A percentile compares a stretch with the other conserved stretches of the same genome.
phyloP scores from a whole-genome alignment of 768 basidiomycete species.

The Flagelloscypha sp. region DNA sequence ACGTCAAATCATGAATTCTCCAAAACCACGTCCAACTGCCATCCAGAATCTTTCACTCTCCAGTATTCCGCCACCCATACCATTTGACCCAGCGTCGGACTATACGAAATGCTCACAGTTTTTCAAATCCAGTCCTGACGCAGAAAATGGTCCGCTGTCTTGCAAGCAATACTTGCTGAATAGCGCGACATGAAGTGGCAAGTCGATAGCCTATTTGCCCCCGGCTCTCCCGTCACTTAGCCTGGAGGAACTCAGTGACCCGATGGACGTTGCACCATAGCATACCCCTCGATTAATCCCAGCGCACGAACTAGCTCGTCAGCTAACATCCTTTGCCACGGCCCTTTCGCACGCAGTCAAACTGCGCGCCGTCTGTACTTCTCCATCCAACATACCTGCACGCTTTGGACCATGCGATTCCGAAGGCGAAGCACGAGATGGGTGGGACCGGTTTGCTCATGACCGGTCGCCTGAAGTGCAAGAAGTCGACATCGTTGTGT shows the following conservation, averaged over 20 bases:
- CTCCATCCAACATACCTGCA: constrained; percentile 45
- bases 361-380: constrained; percentile 66
- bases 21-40: too few relatives aligned
- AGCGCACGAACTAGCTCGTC: constrained; percentile 85
- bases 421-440: too few relatives aligned
- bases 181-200: constrained; percentile 87
- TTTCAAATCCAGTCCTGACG: too few relatives aligned
- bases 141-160: too few relatives aligned
- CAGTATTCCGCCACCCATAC: too few relatives aligned
- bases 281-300: constrained; percentile 39
- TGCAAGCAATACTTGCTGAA: constrained; percentile 62
- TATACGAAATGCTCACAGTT: too few relatives aligned
- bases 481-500: constrained; percentile 58
- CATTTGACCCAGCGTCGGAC: too few relatives aligned
- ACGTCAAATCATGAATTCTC: too few relatives aligned
- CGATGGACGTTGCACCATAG: constrained; percentile 4
- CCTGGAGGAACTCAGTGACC: constrained; percentile 36
- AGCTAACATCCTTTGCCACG: constrained; percentile 70
- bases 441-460: too few relatives aligned
- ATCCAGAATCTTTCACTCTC: too few relatives aligned
- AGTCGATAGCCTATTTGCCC: constrained; percentile 84
- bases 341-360: constrained; percentile 65
- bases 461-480: constrained; percentile 14
- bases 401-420: too few relatives aligned
- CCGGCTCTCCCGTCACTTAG: constrained; percentile 79